Percentiles rank a stretch among this genome's conserved stretches.
phyloP scores from a whole-genome alignment of 495 filamentous ascomycete genomes.

The Cladorrhinum samala region DNA sequence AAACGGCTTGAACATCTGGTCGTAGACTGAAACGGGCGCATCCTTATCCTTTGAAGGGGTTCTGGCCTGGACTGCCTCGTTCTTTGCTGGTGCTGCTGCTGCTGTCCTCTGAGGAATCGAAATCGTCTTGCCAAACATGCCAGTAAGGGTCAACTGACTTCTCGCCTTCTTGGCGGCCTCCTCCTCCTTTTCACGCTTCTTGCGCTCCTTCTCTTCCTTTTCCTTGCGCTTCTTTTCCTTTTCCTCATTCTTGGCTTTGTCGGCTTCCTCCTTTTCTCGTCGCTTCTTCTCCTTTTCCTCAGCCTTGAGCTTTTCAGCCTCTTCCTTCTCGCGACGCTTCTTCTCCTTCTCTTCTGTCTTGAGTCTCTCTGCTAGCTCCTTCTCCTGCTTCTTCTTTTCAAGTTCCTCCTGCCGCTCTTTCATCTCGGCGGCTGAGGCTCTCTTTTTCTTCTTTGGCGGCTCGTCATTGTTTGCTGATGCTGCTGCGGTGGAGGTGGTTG shows the following conservation, averaged over 20 bases:
- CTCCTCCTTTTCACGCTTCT: conserved; percentile 53
- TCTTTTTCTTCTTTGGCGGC: conserved; percentile 47
- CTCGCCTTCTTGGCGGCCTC: conserved; percentile 62
- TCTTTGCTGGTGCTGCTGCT: conserved; percentile 11
- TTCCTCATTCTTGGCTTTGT: conserved; percentile 16
- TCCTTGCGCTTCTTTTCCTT: conserved; percentile 40
- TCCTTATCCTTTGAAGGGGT: conserved; percentile 19
- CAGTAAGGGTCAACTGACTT: conserved; percentile 43
- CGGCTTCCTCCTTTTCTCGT: conserved; percentile 36
- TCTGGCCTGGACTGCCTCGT: conserved; percentile 11
- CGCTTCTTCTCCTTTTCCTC: conserved; percentile 38
- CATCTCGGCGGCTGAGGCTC: conserved; percentile 41
- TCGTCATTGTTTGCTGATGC: conserved; percentile 40
- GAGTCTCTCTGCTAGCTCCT: conserved; percentile 31
- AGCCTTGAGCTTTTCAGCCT: neutral
- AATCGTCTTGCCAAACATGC: conserved; percentile 45
- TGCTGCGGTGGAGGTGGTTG: no score
- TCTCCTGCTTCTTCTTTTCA: conserved; percentile 24
- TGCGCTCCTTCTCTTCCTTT: conserved; percentile 43
- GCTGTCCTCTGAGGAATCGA: conserved; percentile 26
- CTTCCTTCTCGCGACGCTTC: conserved; percentile 29
- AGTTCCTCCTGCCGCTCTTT: conserved; percentile 37
- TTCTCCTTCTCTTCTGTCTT: conserved; percentile 37
- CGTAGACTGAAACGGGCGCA: conserved; percentile 53
- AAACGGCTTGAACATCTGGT: conserved; percentile 70